phyloP scores from a whole-genome alignment of 768 basidiomycete genomes.

The Suillus spraguei region DNA sequence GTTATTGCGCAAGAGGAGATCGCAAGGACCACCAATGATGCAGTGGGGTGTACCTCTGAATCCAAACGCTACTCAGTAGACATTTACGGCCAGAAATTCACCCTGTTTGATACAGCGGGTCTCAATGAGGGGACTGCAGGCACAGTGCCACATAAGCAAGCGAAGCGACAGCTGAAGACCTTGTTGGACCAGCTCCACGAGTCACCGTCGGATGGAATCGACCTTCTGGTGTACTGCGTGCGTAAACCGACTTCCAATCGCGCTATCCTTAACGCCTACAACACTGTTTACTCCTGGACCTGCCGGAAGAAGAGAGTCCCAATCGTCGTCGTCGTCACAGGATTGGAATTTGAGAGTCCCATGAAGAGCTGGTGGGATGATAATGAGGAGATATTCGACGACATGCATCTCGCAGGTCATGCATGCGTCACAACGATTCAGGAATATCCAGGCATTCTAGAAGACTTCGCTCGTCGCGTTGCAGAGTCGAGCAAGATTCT shows the following conservation, averaged over 20 bases:
- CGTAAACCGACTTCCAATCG: constrained; percentile 34
- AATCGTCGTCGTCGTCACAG: constrained; percentile 40
- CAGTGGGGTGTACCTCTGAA: constrained; percentile 20
- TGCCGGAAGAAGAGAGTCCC: constrained; percentile 38
- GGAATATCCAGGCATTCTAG: neutral
- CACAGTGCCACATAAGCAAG: constrained; percentile 6
- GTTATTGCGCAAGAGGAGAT: constrained; percentile 17
- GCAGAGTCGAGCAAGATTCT: constrained; percentile 26
- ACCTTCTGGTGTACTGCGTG: constrained; percentile 43
- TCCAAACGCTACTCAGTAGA: neutral
- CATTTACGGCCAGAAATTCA: constrained; percentile 9
- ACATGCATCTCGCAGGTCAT: constrained; percentile 25
- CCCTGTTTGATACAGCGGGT: constrained; percentile 42
- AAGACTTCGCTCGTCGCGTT: neutral
- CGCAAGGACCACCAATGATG: constrained; percentile 17
- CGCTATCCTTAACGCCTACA: constrained; percentile 35
- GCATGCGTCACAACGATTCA: constrained; percentile 44
- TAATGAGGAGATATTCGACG: constrained; percentile 35
- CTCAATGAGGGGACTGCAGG: constrained; percentile 32
- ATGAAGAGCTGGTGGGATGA: constrained; percentile 36
- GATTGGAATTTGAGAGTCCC: constrained; percentile 33
- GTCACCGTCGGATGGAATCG: neutral
- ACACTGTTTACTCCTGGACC: constrained; percentile 40
- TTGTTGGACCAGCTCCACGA: constrained; percentile 20
- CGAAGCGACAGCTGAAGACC: constrained; percentile 22